Base-by-base conservation (phyloP, 352 stramenopile genomes). In the Stramenopiles sp. region DNA sequence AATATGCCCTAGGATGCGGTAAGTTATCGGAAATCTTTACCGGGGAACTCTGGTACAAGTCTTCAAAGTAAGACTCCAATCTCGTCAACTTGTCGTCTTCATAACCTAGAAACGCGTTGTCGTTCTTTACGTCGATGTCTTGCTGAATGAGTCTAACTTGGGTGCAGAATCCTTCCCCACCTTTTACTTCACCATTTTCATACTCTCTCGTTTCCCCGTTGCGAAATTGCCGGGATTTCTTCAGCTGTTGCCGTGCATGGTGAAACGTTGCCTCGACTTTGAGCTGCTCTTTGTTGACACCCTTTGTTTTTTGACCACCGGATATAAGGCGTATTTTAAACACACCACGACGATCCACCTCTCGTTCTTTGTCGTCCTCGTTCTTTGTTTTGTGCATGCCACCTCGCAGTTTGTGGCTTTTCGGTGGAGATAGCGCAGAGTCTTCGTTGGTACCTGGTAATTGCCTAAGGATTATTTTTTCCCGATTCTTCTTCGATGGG, bases 301-400 rank as follows among this genome's bases (percentile, higher is more conserved):
- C 43, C 25, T 63, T 63, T 63, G 43, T 12, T 12, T 25, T 12
- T 63, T 63, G 43, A 18, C 43, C 43, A 63, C 43, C 43, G 12
- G 43, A 63, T 18, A 63, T 63, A 18, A 63, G 43, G 25, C 43
- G 43, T 63, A 63, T 63, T 63, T 63, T 63, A 63, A 63, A 63
- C 12, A 63, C 43, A 63, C 43, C 43, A 18, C 43, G 43, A 25
- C 43, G 43, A 63, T 63, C 43, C 25, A 63, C 43, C 25, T 63
- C 43, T 63, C 12, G 25, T 63, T 63, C 43, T 25, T 63, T 63
- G 25, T 63, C 43, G 25, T 63, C 43, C 25, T 63, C 12, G 12
- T 12, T 25, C 43, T 63, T 63, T 63, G 12, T 63, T 63, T 63
- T 63, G 25, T 25, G 12, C 12, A 63, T 12, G 12, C 12, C 25